Evolutionary conservation across 2,329 filamentous ascomycete genomes (phyloP).

Genomic region (Escovopsis sp.): DNA sequence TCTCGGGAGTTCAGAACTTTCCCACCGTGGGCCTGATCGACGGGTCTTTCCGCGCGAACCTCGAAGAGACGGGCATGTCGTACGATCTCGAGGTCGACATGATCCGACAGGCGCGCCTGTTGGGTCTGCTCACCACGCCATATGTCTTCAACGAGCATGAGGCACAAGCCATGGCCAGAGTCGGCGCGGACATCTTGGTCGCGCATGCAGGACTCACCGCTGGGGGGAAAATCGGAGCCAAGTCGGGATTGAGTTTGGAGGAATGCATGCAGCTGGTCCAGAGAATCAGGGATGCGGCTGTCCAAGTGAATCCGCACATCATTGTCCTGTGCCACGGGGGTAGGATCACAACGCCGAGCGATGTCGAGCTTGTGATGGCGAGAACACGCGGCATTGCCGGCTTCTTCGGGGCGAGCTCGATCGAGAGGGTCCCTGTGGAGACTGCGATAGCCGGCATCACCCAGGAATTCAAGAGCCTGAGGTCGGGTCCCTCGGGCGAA

Average conservation of each 20-base stretch:
- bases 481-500: not conserved
- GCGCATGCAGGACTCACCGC: conserved; percentile 56
- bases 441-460: conserved; percentile 40
- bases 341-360: conserved; percentile 47
- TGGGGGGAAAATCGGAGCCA: conserved; percentile 48
- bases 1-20: conserved; percentile 59
- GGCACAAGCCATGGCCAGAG: conserved; percentile 44
- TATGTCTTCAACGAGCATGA: conserved; percentile 54
- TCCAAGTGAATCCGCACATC: conserved; percentile 38
- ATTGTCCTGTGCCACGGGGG: conserved; percentile 59
- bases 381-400: conserved; percentile 51
- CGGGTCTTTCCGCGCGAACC: conserved; percentile 48
- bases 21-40: conserved; percentile 59
- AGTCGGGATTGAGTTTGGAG: conserved; percentile 45
- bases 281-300: conserved; percentile 47
- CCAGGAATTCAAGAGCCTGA: conserved; percentile 8
- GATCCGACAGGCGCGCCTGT: conserved; percentile 41
- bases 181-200: conserved; percentile 52
- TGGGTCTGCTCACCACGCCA: conserved; percentile 52
- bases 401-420: conserved; percentile 56
- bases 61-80: conserved; percentile 61
- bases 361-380: conserved; percentile 47
- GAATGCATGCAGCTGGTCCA: conserved; percentile 49
- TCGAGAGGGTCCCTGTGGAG: conserved; percentile 56
- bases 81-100: conserved; percentile 53